A percentile compares a stretch with the other conserved stretches of the same genome.
Conservation (phyloP, 2,329 filamentous ascomycete species). For the Colletotrichum sp. region DNA sequence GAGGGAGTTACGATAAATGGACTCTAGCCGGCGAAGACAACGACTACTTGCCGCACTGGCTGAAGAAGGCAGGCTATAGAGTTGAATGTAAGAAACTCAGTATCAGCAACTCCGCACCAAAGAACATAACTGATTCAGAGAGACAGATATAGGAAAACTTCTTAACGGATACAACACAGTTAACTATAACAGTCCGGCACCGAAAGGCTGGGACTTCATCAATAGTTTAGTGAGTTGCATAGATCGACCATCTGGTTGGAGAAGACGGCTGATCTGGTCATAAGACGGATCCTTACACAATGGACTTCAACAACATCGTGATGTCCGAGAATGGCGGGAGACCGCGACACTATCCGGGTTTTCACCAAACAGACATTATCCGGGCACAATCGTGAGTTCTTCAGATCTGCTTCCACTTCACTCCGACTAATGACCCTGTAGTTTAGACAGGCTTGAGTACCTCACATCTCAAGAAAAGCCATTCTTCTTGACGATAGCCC, state of each 20-base stretch:
- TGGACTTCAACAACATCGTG: neutral
- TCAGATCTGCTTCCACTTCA: neutral
- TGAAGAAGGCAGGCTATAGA: neutral
- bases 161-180: conserved; percentile 46
- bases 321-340: neutral
- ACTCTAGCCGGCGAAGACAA: neutral
- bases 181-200: conserved; percentile 42
- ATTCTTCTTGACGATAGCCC: conserved; percentile 26
- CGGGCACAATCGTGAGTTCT: neutral
- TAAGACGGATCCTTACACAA: neutral
- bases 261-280: neutral
- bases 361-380: neutral
- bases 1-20: neutral
- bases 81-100: neutral
- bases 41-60: neutral
- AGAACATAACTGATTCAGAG: neutral
- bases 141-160: conserved; percentile 37
- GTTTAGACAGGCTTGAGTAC: conserved; percentile 22
- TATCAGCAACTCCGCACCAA: neutral
- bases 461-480: conserved; percentile 23
- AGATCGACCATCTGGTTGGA: neutral
- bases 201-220: conserved; percentile 30
- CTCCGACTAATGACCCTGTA: neutral
- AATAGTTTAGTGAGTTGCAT: conserved; percentile 22
- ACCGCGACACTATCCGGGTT: neutral